phyloP scores from a whole-genome alignment of 345 rosid species.

The Abelmoschus esculentus region DNA sequence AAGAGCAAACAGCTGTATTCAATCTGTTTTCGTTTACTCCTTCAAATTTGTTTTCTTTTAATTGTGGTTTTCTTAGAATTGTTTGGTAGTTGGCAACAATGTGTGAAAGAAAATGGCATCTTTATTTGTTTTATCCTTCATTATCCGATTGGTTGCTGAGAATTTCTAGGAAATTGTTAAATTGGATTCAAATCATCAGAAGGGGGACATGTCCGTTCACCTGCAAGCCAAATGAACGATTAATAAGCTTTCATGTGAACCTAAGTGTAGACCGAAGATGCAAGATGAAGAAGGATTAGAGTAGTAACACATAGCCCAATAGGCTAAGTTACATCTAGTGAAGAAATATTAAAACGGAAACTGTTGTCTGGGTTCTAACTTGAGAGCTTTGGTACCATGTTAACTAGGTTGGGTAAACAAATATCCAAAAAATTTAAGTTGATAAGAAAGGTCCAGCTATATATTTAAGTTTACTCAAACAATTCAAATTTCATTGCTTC shows the following conservation, averaged over 20 bases:
- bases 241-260: no score
- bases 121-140: slow-evolving; percentile 12
- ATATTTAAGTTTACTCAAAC: neutral
- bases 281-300: neutral
- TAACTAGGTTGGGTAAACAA: neutral
- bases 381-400: neutral
- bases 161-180: slow-evolving; percentile 17
- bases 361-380: neutral
- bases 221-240: no score
- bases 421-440: neutral
- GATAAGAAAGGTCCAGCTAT: neutral
- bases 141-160: slow-evolving; percentile 19
- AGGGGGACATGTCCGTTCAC: neutral
- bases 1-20: slow-evolving; percentile 9
- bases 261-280: neutral
- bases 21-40: neutral
- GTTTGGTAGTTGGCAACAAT: slow-evolving; percentile 13
- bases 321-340: neutral
- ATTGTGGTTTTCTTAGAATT: slow-evolving; percentile 11
- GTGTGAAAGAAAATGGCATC: slow-evolving; percentile 7
- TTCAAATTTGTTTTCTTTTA: slow-evolving; percentile 6
- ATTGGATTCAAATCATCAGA: neutral
- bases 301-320: neutral
- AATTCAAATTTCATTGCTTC: neutral
- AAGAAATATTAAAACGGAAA: no score